Conservation (phyloP, 2,329 filamentous ascomycete genomes). For the Bipolaris sorokiniana region DNA sequence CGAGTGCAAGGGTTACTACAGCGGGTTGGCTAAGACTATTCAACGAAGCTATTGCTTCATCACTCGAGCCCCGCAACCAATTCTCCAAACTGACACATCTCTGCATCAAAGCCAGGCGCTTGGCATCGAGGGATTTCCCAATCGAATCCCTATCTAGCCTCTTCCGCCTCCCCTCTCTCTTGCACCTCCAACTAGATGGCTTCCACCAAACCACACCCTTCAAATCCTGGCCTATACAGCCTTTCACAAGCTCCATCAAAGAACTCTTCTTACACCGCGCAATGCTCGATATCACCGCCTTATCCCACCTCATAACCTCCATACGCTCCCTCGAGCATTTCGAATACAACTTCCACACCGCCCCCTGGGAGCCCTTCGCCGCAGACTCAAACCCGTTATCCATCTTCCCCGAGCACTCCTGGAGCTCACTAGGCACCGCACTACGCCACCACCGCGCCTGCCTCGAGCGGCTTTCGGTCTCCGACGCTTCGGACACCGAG, state of each 20-base stretch:
- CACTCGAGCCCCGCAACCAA: not conserved
- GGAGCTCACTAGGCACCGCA: slow-evolving; percentile 6
- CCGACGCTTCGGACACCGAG: not conserved
- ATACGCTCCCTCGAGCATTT: slow-evolving; percentile 10
- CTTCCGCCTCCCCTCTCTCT: slow-evolving; percentile 10
- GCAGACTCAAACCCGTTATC: not conserved
- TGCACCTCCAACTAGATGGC: not conserved
- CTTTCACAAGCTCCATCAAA: slow-evolving; percentile 7
- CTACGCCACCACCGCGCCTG: slow-evolving; percentile 8
- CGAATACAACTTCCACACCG: not conserved
- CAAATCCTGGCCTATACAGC: slow-evolving; percentile 7
- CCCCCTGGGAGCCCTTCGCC: slow-evolving; percentile 9
- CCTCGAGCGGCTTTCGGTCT: not conserved
- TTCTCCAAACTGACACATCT: slow-evolving; percentile 7
- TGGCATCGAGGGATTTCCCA: not conserved
- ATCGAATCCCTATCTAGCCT: slow-evolving; percentile 3
- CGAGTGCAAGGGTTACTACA: not conserved
- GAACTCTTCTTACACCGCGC: not conserved
- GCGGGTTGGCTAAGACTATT: slow-evolving; percentile 4
- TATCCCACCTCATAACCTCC: slow-evolving; percentile 8
- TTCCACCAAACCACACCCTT: slow-evolving; percentile 4
- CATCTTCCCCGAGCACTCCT: slow-evolving; percentile 9
- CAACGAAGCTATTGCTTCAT: not conserved
- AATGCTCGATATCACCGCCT: slow-evolving; percentile 10
- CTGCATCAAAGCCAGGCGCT: not conserved